phyloP scores from a whole-genome alignment of 164 flowering plant species.

The Pachysandra terminalis region DNA sequence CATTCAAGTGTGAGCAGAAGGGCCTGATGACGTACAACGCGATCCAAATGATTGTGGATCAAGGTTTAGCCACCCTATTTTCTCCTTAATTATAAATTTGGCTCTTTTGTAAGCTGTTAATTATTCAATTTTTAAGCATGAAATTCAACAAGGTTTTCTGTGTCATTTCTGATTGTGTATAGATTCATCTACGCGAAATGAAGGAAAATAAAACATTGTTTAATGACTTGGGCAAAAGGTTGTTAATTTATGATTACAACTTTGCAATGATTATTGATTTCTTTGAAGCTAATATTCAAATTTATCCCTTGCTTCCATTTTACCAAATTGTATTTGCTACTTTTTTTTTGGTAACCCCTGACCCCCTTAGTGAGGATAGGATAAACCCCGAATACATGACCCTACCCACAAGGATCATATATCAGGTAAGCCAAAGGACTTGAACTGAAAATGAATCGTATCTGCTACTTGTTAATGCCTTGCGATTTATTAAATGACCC shows the following conservation, averaged over 20 bases:
- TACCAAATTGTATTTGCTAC: too few species aligned
- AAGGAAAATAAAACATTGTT: not conserved
- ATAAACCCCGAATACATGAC: too few species aligned
- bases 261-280: not conserved
- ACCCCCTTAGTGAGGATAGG: too few species aligned
- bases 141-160: not conserved
- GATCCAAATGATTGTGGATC: conserved; percentile 64
- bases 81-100: conserved; percentile 35
- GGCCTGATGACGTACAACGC: conserved; percentile 66
- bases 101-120: conserved; percentile 1
- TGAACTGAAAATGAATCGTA: too few species aligned
- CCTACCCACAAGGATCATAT: too few species aligned
- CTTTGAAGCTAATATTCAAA: not conserved
- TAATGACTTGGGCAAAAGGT: not conserved
- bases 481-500: too few species aligned
- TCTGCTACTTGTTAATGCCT: too few species aligned
- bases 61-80: conserved; percentile 85
- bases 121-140: not conserved
- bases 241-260: too few species aligned
- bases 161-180: not conserved
- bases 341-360: too few species aligned
- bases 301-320: not conserved
- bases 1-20: conserved; percentile 51
- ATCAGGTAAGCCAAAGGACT: too few species aligned
- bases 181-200: not conserved